Conservation (phyloP, 2,329 filamentous ascomycete species). For the Epichloe gansuensis region DNA sequence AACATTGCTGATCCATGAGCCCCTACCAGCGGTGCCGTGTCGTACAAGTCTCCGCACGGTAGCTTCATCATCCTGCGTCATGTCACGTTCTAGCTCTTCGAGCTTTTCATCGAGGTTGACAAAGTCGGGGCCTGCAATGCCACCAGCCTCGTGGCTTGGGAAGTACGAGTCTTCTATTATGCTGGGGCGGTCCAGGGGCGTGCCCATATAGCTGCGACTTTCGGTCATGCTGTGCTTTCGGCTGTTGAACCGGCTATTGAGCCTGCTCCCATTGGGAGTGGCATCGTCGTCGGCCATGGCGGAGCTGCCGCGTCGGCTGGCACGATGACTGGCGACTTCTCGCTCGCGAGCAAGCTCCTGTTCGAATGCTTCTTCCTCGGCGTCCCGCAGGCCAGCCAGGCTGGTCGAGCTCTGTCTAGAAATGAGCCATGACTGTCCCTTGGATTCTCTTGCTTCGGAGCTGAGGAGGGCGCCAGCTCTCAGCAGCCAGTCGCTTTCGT, state of each 20-base stretch:
- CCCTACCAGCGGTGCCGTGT: constrained; percentile 36
- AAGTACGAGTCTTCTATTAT: constrained; percentile 33
- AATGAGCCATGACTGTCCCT: constrained; percentile 57
- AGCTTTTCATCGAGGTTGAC: constrained; percentile 48
- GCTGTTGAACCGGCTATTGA: constrained; percentile 37
- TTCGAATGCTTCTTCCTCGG: constrained; percentile 40
- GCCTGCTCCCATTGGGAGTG: constrained; percentile 29
- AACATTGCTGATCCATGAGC: constrained; percentile 46
- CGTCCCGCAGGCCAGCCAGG: constrained; percentile 37
- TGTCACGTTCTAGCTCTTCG: constrained; percentile 39
- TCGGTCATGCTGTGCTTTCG: constrained; percentile 22
- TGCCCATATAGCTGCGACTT: constrained; percentile 26
- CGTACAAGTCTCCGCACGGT: constrained; percentile 44
- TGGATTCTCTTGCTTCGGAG: constrained; percentile 49
- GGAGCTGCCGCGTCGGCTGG: constrained; percentile 34
- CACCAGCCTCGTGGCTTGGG: constrained; percentile 20
- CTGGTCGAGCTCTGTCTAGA: constrained; percentile 52
- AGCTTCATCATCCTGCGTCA: constrained; percentile 43
- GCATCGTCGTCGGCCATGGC: constrained; percentile 25
- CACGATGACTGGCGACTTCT: constrained; percentile 33
- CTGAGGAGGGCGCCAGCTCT: constrained; percentile 50
- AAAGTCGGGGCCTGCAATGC: constrained; percentile 45
- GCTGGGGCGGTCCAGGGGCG: constrained; percentile 27
- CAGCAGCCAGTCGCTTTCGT: constrained; percentile 52
- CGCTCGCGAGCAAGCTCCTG: constrained; percentile 37